These are phyloP conservation scores for Sporothrix mexicana DNA, from an alignment of 2,329 filamentous ascomycete species.

Conservation along the genomic window DNA sequence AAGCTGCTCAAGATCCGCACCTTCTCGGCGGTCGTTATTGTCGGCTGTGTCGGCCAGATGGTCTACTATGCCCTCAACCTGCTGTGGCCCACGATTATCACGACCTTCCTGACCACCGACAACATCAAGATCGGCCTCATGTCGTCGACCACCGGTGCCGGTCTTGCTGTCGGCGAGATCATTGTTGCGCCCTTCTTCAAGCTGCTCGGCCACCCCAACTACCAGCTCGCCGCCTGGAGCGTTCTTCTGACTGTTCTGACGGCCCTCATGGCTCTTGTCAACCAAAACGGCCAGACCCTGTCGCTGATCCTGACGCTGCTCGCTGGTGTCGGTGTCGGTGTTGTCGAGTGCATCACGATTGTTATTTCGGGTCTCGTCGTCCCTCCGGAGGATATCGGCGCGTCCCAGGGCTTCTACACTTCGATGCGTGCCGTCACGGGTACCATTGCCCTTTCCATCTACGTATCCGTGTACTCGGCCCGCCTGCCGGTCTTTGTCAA, in stretches of 20 bases:
- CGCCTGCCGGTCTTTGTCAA: slow-evolving; percentile 26
- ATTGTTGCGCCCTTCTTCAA: slow-evolving; percentile 28
- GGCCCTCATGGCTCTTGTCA: slow-evolving; percentile 28
- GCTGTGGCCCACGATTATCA: slow-evolving; percentile 31
- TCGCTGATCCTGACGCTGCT: slow-evolving; percentile 25
- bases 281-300: slow-evolving; percentile 25
- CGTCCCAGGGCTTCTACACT: slow-evolving; percentile 23
- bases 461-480: slow-evolving; percentile 30
- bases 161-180: slow-evolving; percentile 29
- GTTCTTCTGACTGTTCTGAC: slow-evolving; percentile 22
- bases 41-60: slow-evolving; percentile 32
- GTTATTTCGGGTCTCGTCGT: slow-evolving; percentile 29
- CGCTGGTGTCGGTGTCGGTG: slow-evolving; percentile 17
- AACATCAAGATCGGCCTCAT: slow-evolving; percentile 31
- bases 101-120: slow-evolving; percentile 32
- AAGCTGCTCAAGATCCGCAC: slow-evolving; percentile 31
- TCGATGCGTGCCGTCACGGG: slow-evolving; percentile 29
- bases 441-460: slow-evolving; percentile 29
- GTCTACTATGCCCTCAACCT: slow-evolving; percentile 33
- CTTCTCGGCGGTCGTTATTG: slow-evolving; percentile 23
- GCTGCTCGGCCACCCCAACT: slow-evolving; percentile 26
- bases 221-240: slow-evolving; percentile 28
- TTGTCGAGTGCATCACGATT: slow-evolving; percentile 30
- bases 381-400: slow-evolving; percentile 32
- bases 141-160: slow-evolving; percentile 32